A percentile compares a stretch with the other conserved stretches of the same genome.
Evolutionary conservation across 176 grass and related monocot species (phyloP).

Genomic region (Ensete glaucum): DNA sequence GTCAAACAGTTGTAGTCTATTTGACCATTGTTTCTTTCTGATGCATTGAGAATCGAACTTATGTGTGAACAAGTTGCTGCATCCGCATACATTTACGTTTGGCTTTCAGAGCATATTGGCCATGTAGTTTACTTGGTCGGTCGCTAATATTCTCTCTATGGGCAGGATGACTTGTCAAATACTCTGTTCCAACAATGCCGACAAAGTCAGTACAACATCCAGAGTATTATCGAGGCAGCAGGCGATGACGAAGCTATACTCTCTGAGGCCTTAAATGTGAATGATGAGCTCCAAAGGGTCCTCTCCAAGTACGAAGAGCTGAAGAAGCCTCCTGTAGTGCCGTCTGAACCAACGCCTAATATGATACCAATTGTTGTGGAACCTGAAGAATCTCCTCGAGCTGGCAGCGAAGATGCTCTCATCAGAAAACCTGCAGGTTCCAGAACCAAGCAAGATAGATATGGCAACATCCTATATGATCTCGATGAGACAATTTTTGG

Average conservation of each 20-base stretch:
- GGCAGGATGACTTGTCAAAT: conserved; percentile 80
- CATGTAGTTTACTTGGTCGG: too few species aligned
- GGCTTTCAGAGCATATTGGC: neutral
- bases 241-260: conserved; percentile 59
- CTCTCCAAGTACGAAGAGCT: conserved; percentile 67
- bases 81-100: neutral
- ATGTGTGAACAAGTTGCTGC: too few species aligned
- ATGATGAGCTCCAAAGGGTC: conserved; percentile 75
- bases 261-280: conserved; percentile 73
- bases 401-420: conserved; percentile 36
- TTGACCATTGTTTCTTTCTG: too few species aligned
- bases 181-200: conserved; percentile 82
- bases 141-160: neutral
- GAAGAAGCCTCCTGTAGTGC: conserved; percentile 40
- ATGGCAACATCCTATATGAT: conserved; percentile 46
- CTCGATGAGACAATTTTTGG: conserved; percentile 54
- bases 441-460: conserved; percentile 7
- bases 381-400: conserved; percentile 42
- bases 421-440: conserved; percentile 24
- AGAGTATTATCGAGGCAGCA: conserved; percentile 63
- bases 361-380: conserved; percentile 71
- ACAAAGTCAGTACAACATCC: conserved; percentile 60
- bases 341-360: conserved; percentile 58
- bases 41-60: too few species aligned
- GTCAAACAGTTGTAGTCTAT: too few species aligned